These are phyloP conservation scores for Acrocalymma vagum DNA, from an alignment of 2,329 filamentous ascomycete species.

Conservation along the genomic window DNA sequence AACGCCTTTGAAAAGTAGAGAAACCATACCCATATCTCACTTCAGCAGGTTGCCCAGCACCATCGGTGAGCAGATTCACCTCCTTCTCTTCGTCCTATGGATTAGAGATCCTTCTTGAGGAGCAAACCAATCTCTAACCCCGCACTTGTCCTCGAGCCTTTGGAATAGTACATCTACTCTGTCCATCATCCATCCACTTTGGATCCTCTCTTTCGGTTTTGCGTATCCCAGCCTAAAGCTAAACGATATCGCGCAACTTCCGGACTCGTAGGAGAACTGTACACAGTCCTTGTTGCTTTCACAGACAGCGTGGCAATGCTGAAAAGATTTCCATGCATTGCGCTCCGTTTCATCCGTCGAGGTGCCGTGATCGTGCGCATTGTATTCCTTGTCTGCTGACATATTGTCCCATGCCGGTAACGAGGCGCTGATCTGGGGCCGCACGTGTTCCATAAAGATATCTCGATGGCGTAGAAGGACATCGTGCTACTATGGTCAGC, in stretches of 20 bases:
- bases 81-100: slow-evolving; percentile 16
- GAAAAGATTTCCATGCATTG: slow-evolving; percentile 45
- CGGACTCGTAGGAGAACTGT: slow-evolving; percentile 44
- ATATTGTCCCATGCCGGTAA: slow-evolving; percentile 46
- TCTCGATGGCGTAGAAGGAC: slow-evolving; percentile 47
- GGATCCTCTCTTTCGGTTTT: slow-evolving; percentile 34
- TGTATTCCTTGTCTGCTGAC: slow-evolving; percentile 45
- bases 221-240: slow-evolving; percentile 43
- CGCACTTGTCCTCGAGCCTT: slow-evolving; percentile 38
- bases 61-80: too few species aligned
- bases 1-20: too few species aligned
- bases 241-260: slow-evolving; percentile 38
- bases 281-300: slow-evolving; percentile 42
- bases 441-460: slow-evolving; percentile 44
- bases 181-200: slow-evolving; percentile 47
- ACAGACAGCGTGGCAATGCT: slow-evolving; percentile 44
- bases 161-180: slow-evolving; percentile 44
- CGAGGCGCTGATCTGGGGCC: slow-evolving; percentile 33
- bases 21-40: too few species aligned
- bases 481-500: slow-evolving; percentile 34
- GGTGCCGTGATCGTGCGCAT: slow-evolving; percentile 38
- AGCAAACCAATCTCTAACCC: slow-evolving; percentile 44
- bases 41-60: too few species aligned
- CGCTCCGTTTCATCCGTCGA: slow-evolving; percentile 32
- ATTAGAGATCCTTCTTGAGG: slow-evolving; percentile 22